phyloP scores from a whole-genome alignment of 345 rosid genomes.

The Gossypium mustelinum region DNA sequence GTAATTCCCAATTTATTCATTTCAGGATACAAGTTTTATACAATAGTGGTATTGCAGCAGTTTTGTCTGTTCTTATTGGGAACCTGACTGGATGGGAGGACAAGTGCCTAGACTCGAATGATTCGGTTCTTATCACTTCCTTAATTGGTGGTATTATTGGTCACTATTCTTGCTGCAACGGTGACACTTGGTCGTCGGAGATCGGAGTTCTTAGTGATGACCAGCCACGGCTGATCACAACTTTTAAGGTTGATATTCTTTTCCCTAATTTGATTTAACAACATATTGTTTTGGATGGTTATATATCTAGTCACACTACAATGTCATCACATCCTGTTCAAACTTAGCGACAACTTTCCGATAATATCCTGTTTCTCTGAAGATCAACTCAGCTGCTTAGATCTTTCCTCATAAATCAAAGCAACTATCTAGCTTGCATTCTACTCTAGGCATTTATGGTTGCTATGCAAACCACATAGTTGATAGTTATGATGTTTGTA shows the following conservation, averaged over 20 bases:
- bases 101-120: constrained; percentile 62
- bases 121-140: constrained; percentile 46
- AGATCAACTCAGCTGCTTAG: neutral
- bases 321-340: neutral
- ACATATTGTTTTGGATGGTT: neutral
- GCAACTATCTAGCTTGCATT: neutral
- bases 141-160: constrained; percentile 88
- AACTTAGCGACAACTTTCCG: neutral
- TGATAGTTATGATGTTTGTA: neutral
- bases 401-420: neutral
- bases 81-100: constrained; percentile 62
- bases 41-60: constrained; percentile 70
- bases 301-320: neutral
- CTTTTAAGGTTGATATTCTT: constrained; percentile 61
- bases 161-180: constrained; percentile 84
- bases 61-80: constrained; percentile 49
- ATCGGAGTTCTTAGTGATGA: constrained; percentile 87
- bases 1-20: constrained; percentile 18
- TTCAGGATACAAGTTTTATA: constrained; percentile 83
- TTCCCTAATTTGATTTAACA: neutral
- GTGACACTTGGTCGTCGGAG: constrained; percentile 99
- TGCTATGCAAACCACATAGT: neutral
- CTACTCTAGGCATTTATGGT: neutral
- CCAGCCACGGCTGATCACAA: constrained; percentile 87
- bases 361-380: neutral